Evolutionary conservation across 2,329 filamentous ascomycete species (phyloP).

Genomic region (Anthostomella pinea): DNA sequence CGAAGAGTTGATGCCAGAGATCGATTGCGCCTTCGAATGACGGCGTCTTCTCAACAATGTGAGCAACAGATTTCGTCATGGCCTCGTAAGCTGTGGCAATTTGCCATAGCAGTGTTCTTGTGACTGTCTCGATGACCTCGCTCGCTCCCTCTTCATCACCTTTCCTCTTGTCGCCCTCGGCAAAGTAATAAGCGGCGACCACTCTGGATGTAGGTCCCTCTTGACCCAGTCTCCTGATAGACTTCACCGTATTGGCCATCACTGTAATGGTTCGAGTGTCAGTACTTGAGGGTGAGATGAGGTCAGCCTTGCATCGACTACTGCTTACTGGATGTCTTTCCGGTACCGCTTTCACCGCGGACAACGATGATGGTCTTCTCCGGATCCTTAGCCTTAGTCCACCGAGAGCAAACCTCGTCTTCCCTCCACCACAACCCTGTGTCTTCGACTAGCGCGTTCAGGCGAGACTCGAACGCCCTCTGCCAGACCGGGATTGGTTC

Average conservation of each 20-base stretch:
- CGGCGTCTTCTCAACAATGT: slow-evolving; percentile 23
- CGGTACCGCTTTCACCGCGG: slow-evolving; percentile 28
- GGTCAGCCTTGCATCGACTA: background rate
- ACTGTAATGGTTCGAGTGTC: slow-evolving; percentile 6
- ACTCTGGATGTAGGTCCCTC: slow-evolving; percentile 23
- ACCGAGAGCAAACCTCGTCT: slow-evolving; percentile 20
- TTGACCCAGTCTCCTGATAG: slow-evolving; percentile 22
- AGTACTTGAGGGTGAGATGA: background rate
- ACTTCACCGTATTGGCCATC: slow-evolving; percentile 30
- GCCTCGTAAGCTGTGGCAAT: slow-evolving; percentile 31
- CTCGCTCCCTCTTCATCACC: slow-evolving; percentile 26
- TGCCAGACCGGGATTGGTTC: slow-evolving; percentile 31
- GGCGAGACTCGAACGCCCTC: slow-evolving; percentile 27
- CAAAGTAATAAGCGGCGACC: slow-evolving; percentile 29
- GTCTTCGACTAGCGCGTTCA: slow-evolving; percentile 27
- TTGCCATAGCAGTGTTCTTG: slow-evolving; percentile 32
- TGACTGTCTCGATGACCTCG: slow-evolving; percentile 20
- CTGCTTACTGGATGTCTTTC: slow-evolving; percentile 30
- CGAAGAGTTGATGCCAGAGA: slow-evolving; percentile 31
- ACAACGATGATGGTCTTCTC: slow-evolving; percentile 26
- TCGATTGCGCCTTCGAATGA: slow-evolving; percentile 29
- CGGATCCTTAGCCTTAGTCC: slow-evolving; percentile 20
- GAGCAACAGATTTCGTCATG: slow-evolving; percentile 31
- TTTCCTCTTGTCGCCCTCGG: slow-evolving; percentile 30
- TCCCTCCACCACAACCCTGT: slow-evolving; percentile 30